These are phyloP conservation scores for Filosporella fistucella DNA, from an alignment of 495 filamentous ascomycete species.

Conservation along the genomic window DNA sequence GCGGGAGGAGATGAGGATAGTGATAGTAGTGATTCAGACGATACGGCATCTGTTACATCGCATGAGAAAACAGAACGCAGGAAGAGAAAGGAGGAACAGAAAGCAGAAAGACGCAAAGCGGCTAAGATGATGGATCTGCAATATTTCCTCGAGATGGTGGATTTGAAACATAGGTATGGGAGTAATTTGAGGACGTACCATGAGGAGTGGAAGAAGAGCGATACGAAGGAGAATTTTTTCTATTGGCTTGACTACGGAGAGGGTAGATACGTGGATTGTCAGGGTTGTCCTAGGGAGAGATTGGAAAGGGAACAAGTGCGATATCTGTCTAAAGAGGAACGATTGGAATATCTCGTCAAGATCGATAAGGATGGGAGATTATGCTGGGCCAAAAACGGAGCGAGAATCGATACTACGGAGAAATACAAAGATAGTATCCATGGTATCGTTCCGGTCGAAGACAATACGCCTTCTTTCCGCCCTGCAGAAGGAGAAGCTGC, in stretches of 20 bases:
- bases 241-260: constrained; percentile 91
- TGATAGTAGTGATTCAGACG: constrained; percentile 28
- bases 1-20: constrained; percentile 60
- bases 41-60: constrained; percentile 30
- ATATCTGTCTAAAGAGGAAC: constrained; percentile 69
- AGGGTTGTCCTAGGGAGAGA: constrained; percentile 56
- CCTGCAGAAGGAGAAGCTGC: constrained; percentile 13
- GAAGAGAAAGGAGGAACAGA: constrained; percentile 37
- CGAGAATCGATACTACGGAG: constrained; percentile 68
- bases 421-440: constrained; percentile 73
- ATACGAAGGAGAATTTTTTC: constrained; percentile 86
- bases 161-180: constrained; percentile 84
- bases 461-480: constrained; percentile 47
- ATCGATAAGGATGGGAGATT: constrained; percentile 64
- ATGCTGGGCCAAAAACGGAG: constrained; percentile 76
- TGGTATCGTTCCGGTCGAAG: constrained; percentile 66
- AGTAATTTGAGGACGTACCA: constrained; percentile 83
- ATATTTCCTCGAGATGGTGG: constrained; percentile 96
- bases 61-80: constrained; percentile 32
- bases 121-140: constrained; percentile 78
- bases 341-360: constrained; percentile 66
- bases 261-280: constrained; percentile 53
- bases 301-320: constrained; percentile 68
- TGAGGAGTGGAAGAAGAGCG: constrained; percentile 69
- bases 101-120: constrained; percentile 41